Percentiles rank a stretch among this genome's conserved stretches.
Evolutionary conservation across 352 stramenopile species (phyloP).

Genomic region (Plasmopara muralis): DNA sequence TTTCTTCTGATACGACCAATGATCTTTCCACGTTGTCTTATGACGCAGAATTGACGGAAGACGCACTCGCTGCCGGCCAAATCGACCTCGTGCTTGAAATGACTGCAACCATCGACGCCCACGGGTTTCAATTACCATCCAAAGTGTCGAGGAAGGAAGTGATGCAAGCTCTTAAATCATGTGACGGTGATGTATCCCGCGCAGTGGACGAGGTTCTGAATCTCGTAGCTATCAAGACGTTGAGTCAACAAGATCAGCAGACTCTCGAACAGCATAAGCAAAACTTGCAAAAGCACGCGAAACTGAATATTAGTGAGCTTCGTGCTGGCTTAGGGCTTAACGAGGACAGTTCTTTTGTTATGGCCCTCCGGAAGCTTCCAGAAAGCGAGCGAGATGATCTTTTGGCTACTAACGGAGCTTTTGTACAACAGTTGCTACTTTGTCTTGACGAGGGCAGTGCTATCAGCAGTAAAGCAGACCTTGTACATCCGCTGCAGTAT

Average conservation of each 20-base stretch:
- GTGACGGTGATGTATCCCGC: slow-evolving; percentile 34
- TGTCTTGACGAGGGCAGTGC: slow-evolving; percentile 31
- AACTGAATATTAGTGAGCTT: slow-evolving; percentile 49
- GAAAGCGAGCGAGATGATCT: slow-evolving; percentile 37
- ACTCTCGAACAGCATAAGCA: slow-evolving; percentile 9
- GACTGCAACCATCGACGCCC: slow-evolving; percentile 30
- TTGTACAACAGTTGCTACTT: slow-evolving; percentile 62
- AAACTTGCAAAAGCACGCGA: slow-evolving; percentile 10
- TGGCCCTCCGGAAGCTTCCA: slow-evolving; percentile 35
- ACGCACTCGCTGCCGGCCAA: slow-evolving; percentile 3
- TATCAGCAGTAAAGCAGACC: slow-evolving; percentile 22
- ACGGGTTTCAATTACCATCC: slow-evolving; percentile 32
- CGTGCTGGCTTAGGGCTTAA: slow-evolving; percentile 47
- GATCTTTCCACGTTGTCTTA: slow-evolving; percentile 1
- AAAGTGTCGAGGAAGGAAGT: slow-evolving; percentile 37
- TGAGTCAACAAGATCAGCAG: slow-evolving; percentile 37
- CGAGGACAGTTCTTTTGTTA: slow-evolving; percentile 45
- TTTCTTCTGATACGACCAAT: slow-evolving; percentile 15
- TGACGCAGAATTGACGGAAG: neutral
- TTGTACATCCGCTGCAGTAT: slow-evolving; percentile 43
- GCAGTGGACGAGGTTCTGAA: slow-evolving; percentile 62
- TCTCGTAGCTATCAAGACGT: slow-evolving; percentile 37
- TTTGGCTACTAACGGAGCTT: slow-evolving; percentile 41
- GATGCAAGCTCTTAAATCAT: slow-evolving; percentile 21
- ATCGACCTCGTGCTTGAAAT: slow-evolving; percentile 51